Conservation (phyloP, 257 asterid genomes). For the Solanum pennellii region DNA sequence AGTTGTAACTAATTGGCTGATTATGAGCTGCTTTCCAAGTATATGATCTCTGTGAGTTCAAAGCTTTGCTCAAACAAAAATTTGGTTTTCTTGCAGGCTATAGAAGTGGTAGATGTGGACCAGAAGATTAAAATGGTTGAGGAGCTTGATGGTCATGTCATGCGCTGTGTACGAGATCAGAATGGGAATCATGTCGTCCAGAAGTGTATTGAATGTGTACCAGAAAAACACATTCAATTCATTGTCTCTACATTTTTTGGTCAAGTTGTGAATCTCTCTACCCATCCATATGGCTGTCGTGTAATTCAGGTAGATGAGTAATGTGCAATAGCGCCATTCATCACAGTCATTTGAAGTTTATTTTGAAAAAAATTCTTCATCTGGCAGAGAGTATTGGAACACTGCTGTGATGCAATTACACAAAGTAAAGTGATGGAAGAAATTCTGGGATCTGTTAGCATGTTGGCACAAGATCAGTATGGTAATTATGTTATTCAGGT, state of each 20-base stretch:
- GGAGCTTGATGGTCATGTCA: constrained; percentile 87
- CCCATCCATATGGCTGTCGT: constrained; percentile 75
- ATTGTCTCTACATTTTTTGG: constrained; percentile 45
- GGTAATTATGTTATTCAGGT: constrained; percentile 68
- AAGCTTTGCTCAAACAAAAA: background rate
- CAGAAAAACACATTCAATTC: constrained; percentile 34
- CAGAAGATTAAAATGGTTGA: constrained; percentile 89
- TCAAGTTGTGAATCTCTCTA: constrained; percentile 59
- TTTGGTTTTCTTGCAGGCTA: constrained; percentile 45
- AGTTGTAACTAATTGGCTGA: background rate
- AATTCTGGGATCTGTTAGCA: constrained; percentile 48
- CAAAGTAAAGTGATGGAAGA: constrained; percentile 53
- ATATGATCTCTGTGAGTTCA: background rate
- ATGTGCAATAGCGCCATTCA: background rate
- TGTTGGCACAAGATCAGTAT: constrained; percentile 62
- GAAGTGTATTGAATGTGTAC: constrained; percentile 60
- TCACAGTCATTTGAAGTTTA: background rate
- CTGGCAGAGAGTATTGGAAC: constrained; percentile 60
- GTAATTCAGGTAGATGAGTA: constrained; percentile 44
- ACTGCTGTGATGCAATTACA: constrained; percentile 30
- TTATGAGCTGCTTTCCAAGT: background rate
- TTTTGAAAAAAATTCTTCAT: background rate
- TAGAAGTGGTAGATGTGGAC: constrained; percentile 88
- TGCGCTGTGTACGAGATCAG: constrained; percentile 98
- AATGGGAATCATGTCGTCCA: constrained; percentile 84